Base-by-base conservation (phyloP, 768 basidiomycete species). In the Chalciporus pseudorubinellus region DNA sequence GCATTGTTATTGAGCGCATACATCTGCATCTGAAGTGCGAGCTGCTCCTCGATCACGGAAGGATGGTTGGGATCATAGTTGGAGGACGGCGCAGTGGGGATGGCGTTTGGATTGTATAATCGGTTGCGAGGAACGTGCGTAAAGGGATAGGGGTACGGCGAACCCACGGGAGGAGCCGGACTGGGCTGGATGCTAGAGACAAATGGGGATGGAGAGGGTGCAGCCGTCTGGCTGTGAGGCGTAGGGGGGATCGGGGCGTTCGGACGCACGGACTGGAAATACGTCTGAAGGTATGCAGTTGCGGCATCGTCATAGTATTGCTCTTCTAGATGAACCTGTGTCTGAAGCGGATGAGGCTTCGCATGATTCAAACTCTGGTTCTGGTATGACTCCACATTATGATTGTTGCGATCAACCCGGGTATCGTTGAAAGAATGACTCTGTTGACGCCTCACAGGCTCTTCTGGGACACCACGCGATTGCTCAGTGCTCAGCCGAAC, bases 171-270 rank as follows among this genome's bases (percentile, higher is more conserved):
- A 9, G 75, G 74, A 3, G 81, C 71, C 0, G 83, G 81, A 54
- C 80, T 84, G 13, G 72, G 74, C 42, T 78, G 78, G 50, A 73
- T 74, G 38, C 74, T 76, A 2, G 82, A 79, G 19, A 85, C 64
- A 21, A 83, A 70, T 0, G 88, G 87, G 1, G 84, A 86, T 0
- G 86, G 89, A 0, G 87, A 84, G 0, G 86, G 85, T 1, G 86
- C 85, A 8, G 84, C 80, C 0, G 86, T 87, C 51, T 87, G 84
- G 44, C 80, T 84, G 48, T 87, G 85, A 3, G 87, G 89, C 0
- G 89, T 91, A 0, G 89, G 88, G 0, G 89, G 89, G 36, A 90
- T 77, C 16, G 89, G 89, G 0, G 87, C 89, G 51, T 83, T 80
- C 0, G 87, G 88, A 0, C 89, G 82, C 3, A 79, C 73, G 1